A percentile compares a stretch with the other conserved stretches of the same genome.
Conservation (phyloP, 2,329 filamentous ascomycete species). For the Aspergillus tubingensis region DNA sequence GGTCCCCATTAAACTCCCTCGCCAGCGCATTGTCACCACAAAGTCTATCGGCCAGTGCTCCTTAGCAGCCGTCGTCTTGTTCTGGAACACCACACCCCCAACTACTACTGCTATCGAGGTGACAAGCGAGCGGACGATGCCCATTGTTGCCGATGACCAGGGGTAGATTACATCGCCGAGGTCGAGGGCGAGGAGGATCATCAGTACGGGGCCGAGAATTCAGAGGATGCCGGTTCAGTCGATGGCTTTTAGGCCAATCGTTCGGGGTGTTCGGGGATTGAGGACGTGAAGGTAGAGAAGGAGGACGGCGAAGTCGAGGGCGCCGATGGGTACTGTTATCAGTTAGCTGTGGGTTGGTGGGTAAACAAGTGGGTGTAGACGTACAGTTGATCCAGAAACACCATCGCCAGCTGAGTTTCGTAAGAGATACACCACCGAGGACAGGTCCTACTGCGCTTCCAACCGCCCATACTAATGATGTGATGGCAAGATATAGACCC, state of each 20-base stretch:
- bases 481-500: conserved; percentile 53
- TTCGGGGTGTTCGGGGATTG: conserved; percentile 54
- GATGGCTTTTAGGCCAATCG: conserved; percentile 51
- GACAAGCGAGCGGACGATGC: conserved; percentile 65
- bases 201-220: conserved; percentile 51
- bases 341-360: no score
- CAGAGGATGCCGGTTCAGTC: conserved; percentile 57
- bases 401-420: conserved; percentile 51
- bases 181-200: conserved; percentile 56
- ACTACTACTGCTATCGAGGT: conserved; percentile 70
- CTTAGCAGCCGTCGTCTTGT: conserved; percentile 39
- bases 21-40: background rate
- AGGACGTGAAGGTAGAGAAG: conserved; percentile 55
- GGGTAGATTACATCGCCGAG: conserved; percentile 55
- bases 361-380: no score
- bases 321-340: conserved; percentile 46
- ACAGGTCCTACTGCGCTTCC: conserved; percentile 56
- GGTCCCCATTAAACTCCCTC: background rate
- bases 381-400: conserved; percentile 56
- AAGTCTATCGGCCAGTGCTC: background rate
- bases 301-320: conserved; percentile 51
- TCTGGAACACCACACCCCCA: conserved; percentile 78
- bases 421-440: conserved; percentile 52
- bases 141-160: conserved; percentile 55
- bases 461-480: conserved; percentile 56